Evolutionary conservation across 768 basidiomycete genomes (phyloP), one percentile per base, ranked within the genome.

Genomic region (Russula abietina): DNA sequence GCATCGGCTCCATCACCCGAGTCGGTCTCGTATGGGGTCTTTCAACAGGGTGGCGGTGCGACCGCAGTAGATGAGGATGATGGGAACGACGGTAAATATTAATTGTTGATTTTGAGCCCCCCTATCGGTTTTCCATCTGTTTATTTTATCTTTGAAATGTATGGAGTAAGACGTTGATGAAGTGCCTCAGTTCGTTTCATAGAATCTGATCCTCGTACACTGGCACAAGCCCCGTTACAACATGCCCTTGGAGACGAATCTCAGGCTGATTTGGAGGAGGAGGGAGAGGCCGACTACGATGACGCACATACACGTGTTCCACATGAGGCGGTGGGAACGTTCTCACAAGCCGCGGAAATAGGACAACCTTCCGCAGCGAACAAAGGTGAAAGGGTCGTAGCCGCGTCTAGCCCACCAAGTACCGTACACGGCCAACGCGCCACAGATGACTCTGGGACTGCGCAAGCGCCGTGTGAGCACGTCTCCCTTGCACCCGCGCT

Each of bases 11-110:
- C 17, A 28, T 22, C 55, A 19, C 3, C 43, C 43, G 43, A 45
- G n/a, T 11, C 11, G n/a, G 39, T 30, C 56, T 33, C 33, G 48
- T 8, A 45, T 33, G 52, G 10, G 64, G 66, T 60, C 30, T 33
- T 17, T 57, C 66, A 50, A 49, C 63, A 24, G 33, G 65, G 64
- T 61, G 61, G 62, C n/a, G 11, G 55, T 62, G 65, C 56, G 56
- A 55, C 63, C 39, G 67, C 65, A 26, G 66, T 48, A 56, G 48
- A 66, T 55, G 66, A 60, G n/a, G 68, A 67, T 46, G 51, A 60
- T 46, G 69, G 67, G 68, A 70, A 69, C 55, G 67, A 78, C 75
- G 80, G 78, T 79, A 76, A 80, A 75, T 79, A 63, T 72, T 79
- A 67, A 78, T 70, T 70, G 69, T 58, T 70, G 65, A 57, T 62